phyloP scores from a whole-genome alignment of 23 red algal species.

The Gracilaria vermiculophylla region DNA sequence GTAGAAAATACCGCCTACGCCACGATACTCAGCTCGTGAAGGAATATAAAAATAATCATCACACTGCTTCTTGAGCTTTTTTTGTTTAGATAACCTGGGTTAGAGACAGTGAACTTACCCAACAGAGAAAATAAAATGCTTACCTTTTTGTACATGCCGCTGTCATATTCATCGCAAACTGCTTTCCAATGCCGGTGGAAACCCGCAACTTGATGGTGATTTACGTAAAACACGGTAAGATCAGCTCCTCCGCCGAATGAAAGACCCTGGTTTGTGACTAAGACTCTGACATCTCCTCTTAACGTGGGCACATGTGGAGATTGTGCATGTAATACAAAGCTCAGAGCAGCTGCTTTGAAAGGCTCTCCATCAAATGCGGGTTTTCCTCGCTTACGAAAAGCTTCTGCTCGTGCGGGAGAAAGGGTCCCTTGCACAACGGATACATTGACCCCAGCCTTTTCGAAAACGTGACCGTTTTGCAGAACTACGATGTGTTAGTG shows the following conservation, averaged over 20 bases:
- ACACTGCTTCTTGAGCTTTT: conserved; percentile 48
- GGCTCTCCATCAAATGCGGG: neutral
- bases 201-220: neutral
- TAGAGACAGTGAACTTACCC: neutral
- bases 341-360: conserved; percentile 64
- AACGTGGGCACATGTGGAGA: conserved; percentile 60
- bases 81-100: no score
- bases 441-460: conserved; percentile 78
- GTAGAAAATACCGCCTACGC: conserved; percentile 72
- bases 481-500: conserved; percentile 19
- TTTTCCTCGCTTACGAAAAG: neutral
- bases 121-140: neutral
- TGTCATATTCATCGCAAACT: conserved; percentile 34
- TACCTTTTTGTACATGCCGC: conserved; percentile 1
- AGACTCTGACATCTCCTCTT: conserved; percentile 56
- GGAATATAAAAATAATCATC: conserved; percentile 81
- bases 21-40: conserved; percentile 61
- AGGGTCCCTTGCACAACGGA: conserved; percentile 51
- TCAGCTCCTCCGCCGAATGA: conserved; percentile 60
- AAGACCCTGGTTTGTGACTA: neutral
- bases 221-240: conserved; percentile 54
- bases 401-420: conserved; percentile 29
- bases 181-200: conserved; percentile 56
- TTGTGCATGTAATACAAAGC: conserved; percentile 63
- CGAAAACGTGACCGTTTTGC: conserved; percentile 51